Evolutionary conservation across 495 filamentous ascomycete species (phyloP).

Genomic region (Hypoxylon crocopeplum): DNA sequence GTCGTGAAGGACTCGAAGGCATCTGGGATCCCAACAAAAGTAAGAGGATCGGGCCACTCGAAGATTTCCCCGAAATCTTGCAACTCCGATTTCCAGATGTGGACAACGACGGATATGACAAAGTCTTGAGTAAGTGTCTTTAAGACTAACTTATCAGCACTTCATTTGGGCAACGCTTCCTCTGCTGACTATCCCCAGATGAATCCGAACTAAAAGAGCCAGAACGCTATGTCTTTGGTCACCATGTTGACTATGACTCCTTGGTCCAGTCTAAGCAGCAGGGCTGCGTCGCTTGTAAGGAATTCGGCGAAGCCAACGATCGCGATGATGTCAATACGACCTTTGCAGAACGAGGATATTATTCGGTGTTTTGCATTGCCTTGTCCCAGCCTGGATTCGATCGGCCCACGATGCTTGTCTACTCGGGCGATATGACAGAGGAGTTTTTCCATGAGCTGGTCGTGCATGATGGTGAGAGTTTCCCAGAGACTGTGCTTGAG

Average conservation of each 20-base stretch:
- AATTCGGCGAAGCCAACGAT: slow-evolving; percentile 5
- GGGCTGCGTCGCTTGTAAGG: slow-evolving; percentile 26
- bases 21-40: slow-evolving; percentile 30
- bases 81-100: not conserved
- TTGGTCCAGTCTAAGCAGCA: slow-evolving; percentile 6
- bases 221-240: slow-evolving; percentile 33
- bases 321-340: slow-evolving; percentile 11
- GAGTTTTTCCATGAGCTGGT: slow-evolving; percentile 18
- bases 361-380: slow-evolving; percentile 24
- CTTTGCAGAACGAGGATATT: slow-evolving; percentile 20
- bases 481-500: not conserved
- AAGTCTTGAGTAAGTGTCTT: slow-evolving; percentile 4
- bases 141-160: not conserved
- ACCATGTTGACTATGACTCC: slow-evolving; percentile 27
- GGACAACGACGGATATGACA: slow-evolving; percentile 3
- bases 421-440: slow-evolving; percentile 13
- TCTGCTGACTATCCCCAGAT: not conserved
- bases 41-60: slow-evolving; percentile 20
- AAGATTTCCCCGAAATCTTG: slow-evolving; percentile 25
- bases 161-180: not conserved
- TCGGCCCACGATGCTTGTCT: slow-evolving; percentile 19
- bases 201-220: slow-evolving; percentile 10
- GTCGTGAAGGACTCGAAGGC: slow-evolving; percentile 33
- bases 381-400: not conserved
- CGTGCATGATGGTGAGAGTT: slow-evolving; percentile 20